phyloP scores from a whole-genome alignment of 495 filamentous ascomycete genomes.

The Viridothelium virens region DNA sequence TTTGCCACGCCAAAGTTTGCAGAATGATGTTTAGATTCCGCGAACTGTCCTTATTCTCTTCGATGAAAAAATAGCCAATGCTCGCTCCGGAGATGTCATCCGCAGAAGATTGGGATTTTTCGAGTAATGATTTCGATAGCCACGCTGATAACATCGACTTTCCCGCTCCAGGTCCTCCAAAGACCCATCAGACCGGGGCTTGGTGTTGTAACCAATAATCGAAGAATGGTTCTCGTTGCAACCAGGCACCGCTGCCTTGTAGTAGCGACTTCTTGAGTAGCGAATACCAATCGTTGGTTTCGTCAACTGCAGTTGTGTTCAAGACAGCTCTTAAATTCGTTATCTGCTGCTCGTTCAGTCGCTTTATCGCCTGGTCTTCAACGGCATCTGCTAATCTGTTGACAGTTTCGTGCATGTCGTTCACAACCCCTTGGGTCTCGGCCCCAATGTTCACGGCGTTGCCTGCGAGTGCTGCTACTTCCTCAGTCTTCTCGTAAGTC shows the following conservation, averaged over 20 bases:
- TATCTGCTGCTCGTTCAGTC: neutral
- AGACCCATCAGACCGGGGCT: neutral
- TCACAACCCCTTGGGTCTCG: neutral
- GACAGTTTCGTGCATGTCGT: neutral
- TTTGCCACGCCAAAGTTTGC: neutral
- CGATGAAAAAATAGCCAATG: neutral
- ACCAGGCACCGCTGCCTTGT: neutral
- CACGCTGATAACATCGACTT: neutral
- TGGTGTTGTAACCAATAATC: neutral
- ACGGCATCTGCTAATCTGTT: neutral
- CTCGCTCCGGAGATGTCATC: neutral
- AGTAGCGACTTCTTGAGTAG: neutral
- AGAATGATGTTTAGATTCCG: neutral
- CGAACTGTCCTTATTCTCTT: neutral
- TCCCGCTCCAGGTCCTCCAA: neutral
- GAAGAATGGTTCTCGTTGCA: neutral
- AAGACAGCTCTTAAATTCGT: neutral
- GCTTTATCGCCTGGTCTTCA: neutral
- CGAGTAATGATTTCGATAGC: neutral
- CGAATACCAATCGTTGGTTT: neutral
- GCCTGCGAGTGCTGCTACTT: neutral
- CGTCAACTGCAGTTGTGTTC: neutral
- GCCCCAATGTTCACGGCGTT: neutral
- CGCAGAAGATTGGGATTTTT: neutral
- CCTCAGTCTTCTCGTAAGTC: neutral